phyloP scores from a whole-genome alignment of 2,329 filamentous ascomycete genomes.

The Xylogone sp. region DNA sequence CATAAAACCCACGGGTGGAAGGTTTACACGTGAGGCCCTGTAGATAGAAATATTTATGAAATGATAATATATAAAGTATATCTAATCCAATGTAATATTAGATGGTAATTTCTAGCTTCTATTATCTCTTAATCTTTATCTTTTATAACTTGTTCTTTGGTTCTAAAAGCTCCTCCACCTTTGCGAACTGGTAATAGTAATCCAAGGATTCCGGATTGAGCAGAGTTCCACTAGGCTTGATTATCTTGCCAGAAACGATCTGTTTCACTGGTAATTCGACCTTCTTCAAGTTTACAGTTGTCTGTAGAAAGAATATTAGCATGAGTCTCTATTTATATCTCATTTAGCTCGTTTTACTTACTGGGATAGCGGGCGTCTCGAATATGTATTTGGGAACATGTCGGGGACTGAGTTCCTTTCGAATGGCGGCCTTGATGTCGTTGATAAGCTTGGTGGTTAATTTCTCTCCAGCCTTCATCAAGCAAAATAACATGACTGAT shows the following conservation, averaged over 20 bases:
- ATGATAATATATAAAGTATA: no score
- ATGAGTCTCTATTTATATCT: not conserved
- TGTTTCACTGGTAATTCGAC: conserved; percentile 82
- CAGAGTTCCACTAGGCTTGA: conserved; percentile 74
- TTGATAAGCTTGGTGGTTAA: conserved; percentile 53
- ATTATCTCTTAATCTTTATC: not conserved
- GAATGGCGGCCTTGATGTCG: conserved; percentile 62
- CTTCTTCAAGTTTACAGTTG: conserved; percentile 81
- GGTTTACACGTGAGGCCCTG: no score
- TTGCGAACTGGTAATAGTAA: conserved; percentile 76
- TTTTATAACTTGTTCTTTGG: conserved; percentile 45
- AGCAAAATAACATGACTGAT: conserved; percentile 54
- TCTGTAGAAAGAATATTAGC: conserved; percentile 42
- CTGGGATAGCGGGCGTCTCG: conserved; percentile 76
- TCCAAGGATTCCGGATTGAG: conserved; percentile 72
- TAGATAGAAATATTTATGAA: no score
- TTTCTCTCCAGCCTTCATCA: conserved; percentile 53
- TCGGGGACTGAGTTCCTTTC: conserved; percentile 61
- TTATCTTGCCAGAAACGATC: conserved; percentile 70
- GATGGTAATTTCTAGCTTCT: not conserved
- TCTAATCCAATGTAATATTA: no score
- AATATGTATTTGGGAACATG: conserved; percentile 79
- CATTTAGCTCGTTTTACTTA: conserved; percentile 37
- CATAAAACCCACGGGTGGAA: no score
- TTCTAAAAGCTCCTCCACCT: conserved; percentile 57